Conservation (phyloP, 192 early-diverging fungal species). For the Backusella westeae region DNA sequence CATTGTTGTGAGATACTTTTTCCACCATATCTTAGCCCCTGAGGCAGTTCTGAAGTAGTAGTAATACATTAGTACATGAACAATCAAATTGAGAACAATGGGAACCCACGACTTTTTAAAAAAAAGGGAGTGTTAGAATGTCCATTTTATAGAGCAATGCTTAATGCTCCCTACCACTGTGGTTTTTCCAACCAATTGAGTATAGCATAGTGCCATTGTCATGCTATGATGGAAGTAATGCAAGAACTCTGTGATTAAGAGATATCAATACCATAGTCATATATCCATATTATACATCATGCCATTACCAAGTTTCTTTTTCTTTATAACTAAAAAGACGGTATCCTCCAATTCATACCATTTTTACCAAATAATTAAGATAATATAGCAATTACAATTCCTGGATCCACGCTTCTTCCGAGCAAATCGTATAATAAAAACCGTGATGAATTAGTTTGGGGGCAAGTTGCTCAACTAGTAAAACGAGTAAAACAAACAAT, state of each 20-base stretch:
- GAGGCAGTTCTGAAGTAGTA: slow-evolving; percentile 77
- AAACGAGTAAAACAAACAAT: slow-evolving; percentile 63
- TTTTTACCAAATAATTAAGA: slow-evolving; percentile 90
- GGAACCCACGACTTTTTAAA: slow-evolving; percentile 60
- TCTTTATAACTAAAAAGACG: slow-evolving; percentile 78
- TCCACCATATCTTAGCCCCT: slow-evolving; percentile 84
- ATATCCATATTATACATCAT: neutral
- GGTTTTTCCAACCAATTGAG: slow-evolving; percentile 68
- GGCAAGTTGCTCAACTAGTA: slow-evolving; percentile 70
- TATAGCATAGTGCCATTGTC: slow-evolving; percentile 82
- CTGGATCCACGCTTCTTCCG: slow-evolving; percentile 62
- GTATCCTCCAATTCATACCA: slow-evolving; percentile 88
- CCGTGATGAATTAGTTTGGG: slow-evolving; percentile 67
- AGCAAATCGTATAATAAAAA: slow-evolving; percentile 69
- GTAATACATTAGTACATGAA: slow-evolving; percentile 91
- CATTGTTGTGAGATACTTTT: slow-evolving; percentile 78
- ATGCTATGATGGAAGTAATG: slow-evolving; percentile 91
- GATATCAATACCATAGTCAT: neutral
- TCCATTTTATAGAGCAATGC: neutral
- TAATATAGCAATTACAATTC: slow-evolving; percentile 78
- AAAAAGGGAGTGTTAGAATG: neutral
- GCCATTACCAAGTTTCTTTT: slow-evolving; percentile 63
- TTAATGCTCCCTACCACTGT: slow-evolving; percentile 56
- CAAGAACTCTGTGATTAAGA: slow-evolving; percentile 63
- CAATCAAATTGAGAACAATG: slow-evolving; percentile 78